Base-by-base conservation (phyloP, 2,329 filamentous ascomycete species). In the Apiospora phragmitis region DNA sequence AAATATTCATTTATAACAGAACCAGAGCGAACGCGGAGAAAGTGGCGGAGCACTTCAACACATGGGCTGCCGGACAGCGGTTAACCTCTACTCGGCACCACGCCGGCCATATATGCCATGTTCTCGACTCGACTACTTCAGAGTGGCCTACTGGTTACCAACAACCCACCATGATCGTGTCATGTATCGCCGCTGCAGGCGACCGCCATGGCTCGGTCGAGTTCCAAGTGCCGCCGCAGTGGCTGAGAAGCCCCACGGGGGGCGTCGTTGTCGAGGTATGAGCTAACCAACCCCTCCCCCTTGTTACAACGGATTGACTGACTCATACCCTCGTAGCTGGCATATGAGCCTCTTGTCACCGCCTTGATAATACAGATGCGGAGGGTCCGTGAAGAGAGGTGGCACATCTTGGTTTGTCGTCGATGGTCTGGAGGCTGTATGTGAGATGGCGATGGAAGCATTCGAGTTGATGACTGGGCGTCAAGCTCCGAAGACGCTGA, bases 401-500 rank as follows among this genome's bases (percentile, higher is more conserved):
- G 83, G 87, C 68, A 84, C 86, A 71, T 83, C 91, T 43, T 94
- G 92, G 92, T 89, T 92, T 0, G 85, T 93, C 59, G 88, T 94
- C 67, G 91, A 94, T 76, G 92, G 92, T 0, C 82, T 94, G 11
- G 91, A 93, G 74, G 88, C 93, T 59, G 84, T 94, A 21, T 88
- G 90, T 5, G 92, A 94, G 79, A 92, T 94, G 83, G 92, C 91
- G 0, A 92, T 92, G 78, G 92, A 92, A 42, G 91, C 93, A 69
- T 94, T 94, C 77, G 92, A 94, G 80, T 82, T 94, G 29, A 92
- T 94, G 83, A 94, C 92, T 0, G 92, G 92, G 6, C 87, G 92
- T 65, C 88, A 91, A 79, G 92, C 92, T 21, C 92, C 92, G 1
- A 87, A 90, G 69, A 84, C 87, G 65, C 80, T 92, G 32, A 94